phyloP scores from a whole-genome alignment of 768 basidiomycete genomes.

The Xerocomus brunneocitrinus region DNA sequence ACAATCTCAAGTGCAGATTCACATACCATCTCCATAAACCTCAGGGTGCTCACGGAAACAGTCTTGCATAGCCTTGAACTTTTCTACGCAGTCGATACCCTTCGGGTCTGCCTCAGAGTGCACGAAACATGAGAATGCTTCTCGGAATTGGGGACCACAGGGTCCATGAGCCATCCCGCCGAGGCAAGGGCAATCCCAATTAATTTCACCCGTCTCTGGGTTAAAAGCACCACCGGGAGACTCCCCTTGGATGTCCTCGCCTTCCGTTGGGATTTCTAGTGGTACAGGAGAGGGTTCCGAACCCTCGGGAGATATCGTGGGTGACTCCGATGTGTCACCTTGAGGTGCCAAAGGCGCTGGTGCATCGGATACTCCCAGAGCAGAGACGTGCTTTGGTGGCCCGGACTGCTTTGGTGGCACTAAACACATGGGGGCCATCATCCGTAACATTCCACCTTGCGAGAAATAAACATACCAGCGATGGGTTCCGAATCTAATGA shows the following conservation, averaged over 20 bases:
- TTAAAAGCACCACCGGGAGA: constrained; percentile 67
- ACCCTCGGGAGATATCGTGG: neutral
- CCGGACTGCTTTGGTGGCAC: constrained; percentile 16
- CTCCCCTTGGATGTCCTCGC: constrained; percentile 25
- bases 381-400: neutral
- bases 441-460: neutral
- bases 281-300: constrained; percentile 8
- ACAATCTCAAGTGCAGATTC: neutral
- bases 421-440: constrained; percentile 3
- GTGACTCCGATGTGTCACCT: constrained; percentile 16
- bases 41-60: constrained; percentile 97
- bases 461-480: constrained; percentile 21
- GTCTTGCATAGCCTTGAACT: constrained; percentile 95
- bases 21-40: constrained; percentile 88
- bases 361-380: constrained; percentile 17
- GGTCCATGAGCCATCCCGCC: constrained; percentile 99
- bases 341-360: constrained; percentile 12
- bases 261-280: constrained; percentile 12
- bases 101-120: constrained; percentile 94
- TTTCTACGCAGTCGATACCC: constrained; percentile 96
- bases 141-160: constrained; percentile 89
- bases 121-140: constrained; percentile 96
- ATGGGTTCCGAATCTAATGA: constrained; percentile 42
- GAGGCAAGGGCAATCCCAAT: constrained; percentile 99
- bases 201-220: constrained; percentile 97